Conservation (phyloP, 352 stramenopile species). For the Globisporangium nodosum region DNA sequence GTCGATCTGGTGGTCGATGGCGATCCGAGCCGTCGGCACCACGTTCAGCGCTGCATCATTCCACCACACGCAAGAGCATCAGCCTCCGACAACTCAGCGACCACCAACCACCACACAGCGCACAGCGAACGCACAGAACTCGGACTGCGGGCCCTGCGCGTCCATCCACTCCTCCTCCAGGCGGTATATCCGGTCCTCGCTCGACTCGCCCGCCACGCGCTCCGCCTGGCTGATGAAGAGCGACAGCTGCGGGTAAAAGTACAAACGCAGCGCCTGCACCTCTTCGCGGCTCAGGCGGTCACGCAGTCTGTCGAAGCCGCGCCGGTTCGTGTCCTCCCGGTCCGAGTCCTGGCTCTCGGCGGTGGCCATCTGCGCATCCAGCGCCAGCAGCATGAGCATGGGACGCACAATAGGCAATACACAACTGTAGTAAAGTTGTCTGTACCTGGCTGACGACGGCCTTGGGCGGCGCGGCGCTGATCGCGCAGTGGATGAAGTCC, state of each 20-base stretch:
- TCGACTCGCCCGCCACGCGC: conserved; percentile 64
- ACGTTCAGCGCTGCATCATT: conserved; percentile 61
- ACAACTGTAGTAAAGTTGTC: no score
- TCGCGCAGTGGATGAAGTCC: conserved; percentile 85
- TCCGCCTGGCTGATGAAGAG: conserved; percentile 81
- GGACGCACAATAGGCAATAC: background rate
- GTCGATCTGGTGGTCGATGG: conserved; percentile 82
- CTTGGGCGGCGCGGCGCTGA: conserved; percentile 75
- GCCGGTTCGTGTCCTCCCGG: conserved; percentile 51
- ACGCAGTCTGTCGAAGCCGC: conserved; percentile 75
- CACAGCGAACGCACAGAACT: conserved; percentile 60
- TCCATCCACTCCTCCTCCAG: conserved; percentile 88
- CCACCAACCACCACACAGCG: background rate
- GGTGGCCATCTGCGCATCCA: conserved; percentile 16
- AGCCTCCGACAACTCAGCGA: background rate
- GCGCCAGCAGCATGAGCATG: background rate
- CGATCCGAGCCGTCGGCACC: conserved; percentile 54
- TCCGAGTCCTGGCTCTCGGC: conserved; percentile 21
- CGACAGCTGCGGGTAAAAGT: conserved; percentile 86
- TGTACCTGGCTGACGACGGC: conserved; percentile 68
- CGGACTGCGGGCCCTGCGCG: conserved; percentile 77
- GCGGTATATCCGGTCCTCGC: conserved; percentile 85
- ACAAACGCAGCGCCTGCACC: conserved; percentile 76
- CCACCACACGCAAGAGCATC: background rate
- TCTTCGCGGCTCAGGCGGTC: conserved; percentile 82